A percentile compares a stretch with the other conserved stretches of the same genome.
Conservation (phyloP, 768 basidiomycete species). For the Suillus fuscotomentosus region DNA sequence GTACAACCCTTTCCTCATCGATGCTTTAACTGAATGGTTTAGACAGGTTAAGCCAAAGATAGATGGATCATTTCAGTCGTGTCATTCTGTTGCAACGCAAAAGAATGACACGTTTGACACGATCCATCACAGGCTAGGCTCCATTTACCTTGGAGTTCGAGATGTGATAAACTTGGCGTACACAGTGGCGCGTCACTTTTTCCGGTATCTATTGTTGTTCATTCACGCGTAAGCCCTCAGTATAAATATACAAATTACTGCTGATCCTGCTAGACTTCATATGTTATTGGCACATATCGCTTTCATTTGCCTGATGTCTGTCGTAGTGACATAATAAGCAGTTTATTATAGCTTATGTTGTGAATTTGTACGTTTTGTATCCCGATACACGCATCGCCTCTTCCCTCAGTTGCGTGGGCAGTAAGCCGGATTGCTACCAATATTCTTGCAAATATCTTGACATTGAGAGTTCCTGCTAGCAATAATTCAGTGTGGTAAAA, state of each 20-base stretch:
- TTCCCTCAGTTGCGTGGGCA: neutral
- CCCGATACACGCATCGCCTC: neutral
- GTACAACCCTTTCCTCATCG: too few species aligned
- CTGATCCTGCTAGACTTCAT: slow-evolving; percentile 9
- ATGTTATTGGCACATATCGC: slow-evolving; percentile 9
- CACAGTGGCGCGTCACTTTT: slow-evolving; percentile 11
- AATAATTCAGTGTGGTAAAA: slow-evolving; percentile 11
- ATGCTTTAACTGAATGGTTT: too few species aligned
- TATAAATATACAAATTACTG: neutral
- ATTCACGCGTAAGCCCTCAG: neutral
- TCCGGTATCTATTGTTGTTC: neutral
- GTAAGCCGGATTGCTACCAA: slow-evolving; percentile 12
- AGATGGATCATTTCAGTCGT: too few species aligned
- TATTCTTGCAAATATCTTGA: neutral
- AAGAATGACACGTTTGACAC: too few species aligned
- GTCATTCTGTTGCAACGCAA: too few species aligned
- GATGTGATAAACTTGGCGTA: neutral
- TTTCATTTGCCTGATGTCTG: neutral
- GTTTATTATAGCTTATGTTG: slow-evolving; percentile 7
- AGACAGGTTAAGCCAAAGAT: too few species aligned
- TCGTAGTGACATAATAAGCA: neutral
- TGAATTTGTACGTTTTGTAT: slow-evolving; percentile 9
- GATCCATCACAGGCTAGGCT: too few species aligned
- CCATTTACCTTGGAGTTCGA: neutral
- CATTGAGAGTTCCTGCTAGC: neutral